These are phyloP conservation scores for Clohesyomyces aquaticus DNA, from an alignment of 495 filamentous ascomycete species.

Conservation along the genomic window DNA sequence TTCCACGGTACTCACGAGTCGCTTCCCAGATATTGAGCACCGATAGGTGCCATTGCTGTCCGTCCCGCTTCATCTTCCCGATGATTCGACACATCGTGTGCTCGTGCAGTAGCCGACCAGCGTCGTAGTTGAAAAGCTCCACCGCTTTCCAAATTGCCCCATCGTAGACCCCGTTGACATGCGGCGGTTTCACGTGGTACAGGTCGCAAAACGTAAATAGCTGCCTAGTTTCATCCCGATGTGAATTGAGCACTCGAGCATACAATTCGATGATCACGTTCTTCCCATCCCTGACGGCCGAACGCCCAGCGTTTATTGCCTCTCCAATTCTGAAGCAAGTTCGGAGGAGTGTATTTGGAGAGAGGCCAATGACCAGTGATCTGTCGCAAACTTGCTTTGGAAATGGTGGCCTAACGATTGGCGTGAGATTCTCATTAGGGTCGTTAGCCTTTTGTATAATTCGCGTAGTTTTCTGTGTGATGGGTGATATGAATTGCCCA, in stretches of 20 bases:
- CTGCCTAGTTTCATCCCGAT: constrained; percentile 57
- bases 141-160: constrained; percentile 51
- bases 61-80: constrained; percentile 55
- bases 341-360: constrained; percentile 52
- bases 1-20: constrained; percentile 35
- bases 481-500: constrained; percentile 16
- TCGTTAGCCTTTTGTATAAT: neutral
- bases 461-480: constrained; percentile 3
- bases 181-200: constrained; percentile 59
- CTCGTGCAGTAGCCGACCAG: constrained; percentile 41
- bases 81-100: constrained; percentile 57
- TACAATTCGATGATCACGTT: constrained; percentile 61
- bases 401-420: constrained; percentile 55
- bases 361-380: constrained; percentile 57
- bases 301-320: constrained; percentile 52
- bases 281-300: constrained; percentile 50
- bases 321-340: constrained; percentile 66
- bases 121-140: constrained; percentile 55
- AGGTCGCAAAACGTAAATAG: constrained; percentile 64
- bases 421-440: neutral
- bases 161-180: constrained; percentile 54
- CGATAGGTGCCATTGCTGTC: constrained; percentile 51
- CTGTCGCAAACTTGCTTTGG: constrained; percentile 56
- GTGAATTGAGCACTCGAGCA: constrained; percentile 59
- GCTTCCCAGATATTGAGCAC: constrained; percentile 59